Conservation (phyloP, 768 basidiomycete species). For the Amyloporia xantha region DNA sequence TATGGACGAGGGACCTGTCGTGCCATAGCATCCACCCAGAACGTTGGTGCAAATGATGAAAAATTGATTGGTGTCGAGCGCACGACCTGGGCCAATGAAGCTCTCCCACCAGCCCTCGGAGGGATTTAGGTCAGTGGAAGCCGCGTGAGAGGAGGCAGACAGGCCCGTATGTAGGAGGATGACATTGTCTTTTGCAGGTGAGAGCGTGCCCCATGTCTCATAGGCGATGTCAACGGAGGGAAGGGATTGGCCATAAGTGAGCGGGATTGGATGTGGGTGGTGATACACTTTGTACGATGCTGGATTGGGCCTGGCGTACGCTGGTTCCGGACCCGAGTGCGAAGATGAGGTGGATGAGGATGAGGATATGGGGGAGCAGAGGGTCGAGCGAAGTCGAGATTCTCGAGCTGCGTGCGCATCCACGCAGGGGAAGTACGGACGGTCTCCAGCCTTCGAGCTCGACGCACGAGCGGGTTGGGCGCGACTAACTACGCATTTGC, state of each 20-base stretch:
- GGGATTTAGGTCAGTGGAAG: slow-evolving; percentile 69
- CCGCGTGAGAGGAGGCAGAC: slow-evolving; percentile 93
- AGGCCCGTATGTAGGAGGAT: slow-evolving; percentile 95
- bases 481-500: neutral
- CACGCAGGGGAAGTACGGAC: slow-evolving; percentile 61
- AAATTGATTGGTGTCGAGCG: slow-evolving; percentile 88
- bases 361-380: slow-evolving; percentile 17
- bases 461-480: neutral
- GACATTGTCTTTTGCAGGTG: slow-evolving; percentile 70
- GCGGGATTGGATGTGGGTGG: slow-evolving; percentile 52
- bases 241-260: slow-evolving; percentile 52
- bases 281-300: slow-evolving; percentile 65
- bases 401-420: slow-evolving; percentile 74
- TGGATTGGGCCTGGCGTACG: slow-evolving; percentile 76
- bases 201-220: slow-evolving; percentile 95
- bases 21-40: slow-evolving; percentile 95
- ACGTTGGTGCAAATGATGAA: slow-evolving; percentile 96
- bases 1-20: slow-evolving; percentile 86
- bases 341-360: slow-evolving; percentile 18
- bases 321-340: slow-evolving; percentile 69
- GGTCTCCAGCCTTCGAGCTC: slow-evolving; percentile 8
- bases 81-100: slow-evolving; percentile 93
- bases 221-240: slow-evolving; percentile 85
- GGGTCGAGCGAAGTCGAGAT: slow-evolving; percentile 39
- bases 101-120: slow-evolving; percentile 97